Evolutionary conservation across 2,329 filamentous ascomycete genomes (phyloP).

Genomic region (Fusarium sulawesiense): DNA sequence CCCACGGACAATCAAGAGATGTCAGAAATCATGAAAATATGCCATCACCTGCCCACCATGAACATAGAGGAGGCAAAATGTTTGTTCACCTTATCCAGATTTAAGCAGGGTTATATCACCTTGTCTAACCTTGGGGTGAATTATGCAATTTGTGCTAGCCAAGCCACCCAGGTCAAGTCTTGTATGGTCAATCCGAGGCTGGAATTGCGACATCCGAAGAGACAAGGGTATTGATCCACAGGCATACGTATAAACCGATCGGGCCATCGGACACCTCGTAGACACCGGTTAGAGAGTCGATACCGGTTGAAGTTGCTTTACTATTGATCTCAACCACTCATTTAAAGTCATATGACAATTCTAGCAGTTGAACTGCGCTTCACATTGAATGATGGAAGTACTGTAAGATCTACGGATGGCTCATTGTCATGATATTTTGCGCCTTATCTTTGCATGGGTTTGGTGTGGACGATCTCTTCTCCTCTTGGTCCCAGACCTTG

Average conservation of each 20-base stretch:
- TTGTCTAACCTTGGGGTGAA: neutral
- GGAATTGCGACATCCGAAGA: slow-evolving; percentile 37
- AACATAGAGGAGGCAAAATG: neutral
- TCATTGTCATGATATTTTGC: neutral
- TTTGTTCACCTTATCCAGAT: neutral
- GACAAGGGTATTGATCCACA: slow-evolving; percentile 3
- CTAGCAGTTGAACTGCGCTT: no score
- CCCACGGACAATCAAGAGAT: neutral
- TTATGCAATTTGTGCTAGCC: neutral
- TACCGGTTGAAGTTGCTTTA: neutral
- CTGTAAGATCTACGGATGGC: neutral
- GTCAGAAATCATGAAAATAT: neutral
- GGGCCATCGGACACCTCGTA: neutral
- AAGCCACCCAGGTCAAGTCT: neutral
- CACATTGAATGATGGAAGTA: neutral
- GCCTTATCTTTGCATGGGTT: neutral
- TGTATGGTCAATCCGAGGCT: slow-evolving; percentile 25
- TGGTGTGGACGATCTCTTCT: neutral
- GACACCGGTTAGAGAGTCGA: neutral
- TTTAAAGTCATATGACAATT: neutral
- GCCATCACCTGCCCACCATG: neutral
- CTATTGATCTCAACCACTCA: neutral
- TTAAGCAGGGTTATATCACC: neutral
- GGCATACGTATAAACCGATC: slow-evolving; percentile 1
- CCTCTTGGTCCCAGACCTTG: neutral